Percentiles rank a stretch among this genome's conserved stretches.
Evolutionary conservation across 305 asterid species (phyloP).

Genomic region (Fraxinus floribunda): DNA sequence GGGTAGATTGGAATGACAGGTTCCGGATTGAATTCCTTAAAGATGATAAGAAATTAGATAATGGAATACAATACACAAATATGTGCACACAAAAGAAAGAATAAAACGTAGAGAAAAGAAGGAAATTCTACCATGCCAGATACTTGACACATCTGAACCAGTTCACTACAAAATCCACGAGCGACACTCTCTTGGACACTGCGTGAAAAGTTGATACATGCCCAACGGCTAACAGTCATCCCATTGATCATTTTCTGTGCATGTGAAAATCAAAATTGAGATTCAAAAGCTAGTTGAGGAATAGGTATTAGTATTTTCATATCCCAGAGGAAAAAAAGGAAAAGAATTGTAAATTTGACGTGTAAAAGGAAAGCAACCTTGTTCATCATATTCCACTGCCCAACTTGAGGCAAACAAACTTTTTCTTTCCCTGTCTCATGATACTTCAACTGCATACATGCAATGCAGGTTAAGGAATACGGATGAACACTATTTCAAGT

Average conservation of each 20-base stretch:
- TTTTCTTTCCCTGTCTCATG: slow-evolving; percentile 92
- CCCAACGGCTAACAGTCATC: slow-evolving; percentile 94
- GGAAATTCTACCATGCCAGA: slow-evolving; percentile 83
- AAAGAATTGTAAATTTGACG: slow-evolving; percentile 3
- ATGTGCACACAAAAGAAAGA: neutral
- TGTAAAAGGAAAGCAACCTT: slow-evolving; percentile 52
- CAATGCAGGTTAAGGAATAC: slow-evolving; percentile 19
- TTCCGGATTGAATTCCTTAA: slow-evolving; percentile 81
- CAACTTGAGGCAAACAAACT: slow-evolving; percentile 96
- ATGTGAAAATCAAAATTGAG: slow-evolving; percentile 11
- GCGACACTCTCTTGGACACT: slow-evolving; percentile 94
- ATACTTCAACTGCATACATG: slow-evolving; percentile 69
- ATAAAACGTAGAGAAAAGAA: neutral
- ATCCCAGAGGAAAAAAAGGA: neutral
- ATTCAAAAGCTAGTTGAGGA: neutral
- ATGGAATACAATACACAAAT: neutral
- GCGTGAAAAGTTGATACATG: slow-evolving; percentile 95
- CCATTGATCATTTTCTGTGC: slow-evolving; percentile 97
- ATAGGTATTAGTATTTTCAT: slow-evolving; percentile 8
- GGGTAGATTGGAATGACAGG: slow-evolving; percentile 85
- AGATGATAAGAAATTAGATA: slow-evolving; percentile 17
- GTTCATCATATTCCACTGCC: slow-evolving; percentile 99
- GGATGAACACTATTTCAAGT: neutral
- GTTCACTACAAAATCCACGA: slow-evolving; percentile 90
- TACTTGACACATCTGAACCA: slow-evolving; percentile 97